phyloP scores from a whole-genome alignment of 2,329 filamentous ascomycete genomes.

The Zopfia rhizophila region DNA sequence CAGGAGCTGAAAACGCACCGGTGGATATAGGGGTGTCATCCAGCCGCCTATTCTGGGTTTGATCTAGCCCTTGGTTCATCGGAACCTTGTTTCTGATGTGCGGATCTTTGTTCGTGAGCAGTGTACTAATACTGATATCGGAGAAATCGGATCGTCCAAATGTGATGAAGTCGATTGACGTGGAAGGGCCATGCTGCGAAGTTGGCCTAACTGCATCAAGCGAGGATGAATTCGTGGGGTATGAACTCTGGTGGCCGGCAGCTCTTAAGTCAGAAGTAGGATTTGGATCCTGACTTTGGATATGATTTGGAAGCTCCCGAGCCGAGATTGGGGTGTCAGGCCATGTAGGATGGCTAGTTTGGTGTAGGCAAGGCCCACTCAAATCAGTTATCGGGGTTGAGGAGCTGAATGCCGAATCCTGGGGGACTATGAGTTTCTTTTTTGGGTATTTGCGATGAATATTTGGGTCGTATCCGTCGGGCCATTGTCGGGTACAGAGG shows the following conservation, averaged over 20 bases:
- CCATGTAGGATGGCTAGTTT: constrained; percentile 2
- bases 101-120: constrained; percentile 37
- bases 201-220: not conserved
- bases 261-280: not conserved
- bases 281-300: constrained; percentile 3
- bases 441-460: constrained; percentile 43
- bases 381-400: not conserved
- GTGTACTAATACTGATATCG: constrained; percentile 37
- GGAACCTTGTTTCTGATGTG: constrained; percentile 22
- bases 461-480: constrained; percentile 43
- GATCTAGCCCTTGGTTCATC: constrained; percentile 28
- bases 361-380: not conserved
- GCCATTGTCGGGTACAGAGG: constrained; percentile 46
- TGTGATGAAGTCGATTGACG: constrained; percentile 30
- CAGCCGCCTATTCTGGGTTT: constrained; percentile 18
- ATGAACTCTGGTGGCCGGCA: constrained; percentile 1
- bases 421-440: constrained; percentile 4
- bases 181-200: constrained; percentile 12
- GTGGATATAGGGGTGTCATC: constrained; percentile 18
- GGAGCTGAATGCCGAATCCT: not conserved
- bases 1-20: constrained; percentile 34
- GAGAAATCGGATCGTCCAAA: constrained; percentile 33
- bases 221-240: constrained; percentile 3
- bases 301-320: not conserved
- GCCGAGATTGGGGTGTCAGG: constrained; percentile 5